phyloP scores from a whole-genome alignment of 2,329 filamentous ascomycete species.

The Xylaria sp. region DNA sequence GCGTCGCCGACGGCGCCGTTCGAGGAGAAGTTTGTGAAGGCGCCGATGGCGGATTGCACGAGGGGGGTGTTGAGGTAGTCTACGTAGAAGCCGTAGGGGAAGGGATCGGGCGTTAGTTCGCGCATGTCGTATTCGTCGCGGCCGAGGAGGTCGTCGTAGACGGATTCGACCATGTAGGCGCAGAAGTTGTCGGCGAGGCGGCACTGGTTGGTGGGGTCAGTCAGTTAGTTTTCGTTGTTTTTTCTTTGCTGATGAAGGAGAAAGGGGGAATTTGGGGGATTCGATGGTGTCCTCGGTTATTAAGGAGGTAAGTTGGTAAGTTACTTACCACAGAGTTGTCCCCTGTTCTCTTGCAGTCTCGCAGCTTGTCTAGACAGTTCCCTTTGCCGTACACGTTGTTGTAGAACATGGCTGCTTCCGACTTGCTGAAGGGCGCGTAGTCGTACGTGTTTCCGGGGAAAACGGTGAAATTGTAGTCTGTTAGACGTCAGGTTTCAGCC shows the following conservation, averaged over 20 bases:
- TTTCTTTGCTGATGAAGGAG: too few relatives aligned
- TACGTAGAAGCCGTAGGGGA: slow-evolving; percentile 65
- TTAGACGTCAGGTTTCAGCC: neutral
- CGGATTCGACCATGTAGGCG: slow-evolving; percentile 60
- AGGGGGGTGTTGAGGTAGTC: slow-evolving; percentile 67
- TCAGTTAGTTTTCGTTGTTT: slow-evolving; percentile 2
- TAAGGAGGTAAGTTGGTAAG: too few relatives aligned
- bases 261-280: too few relatives aligned
- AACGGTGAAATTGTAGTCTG: slow-evolving; percentile 66
- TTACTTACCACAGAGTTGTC: slow-evolving; percentile 55
- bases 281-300: neutral
- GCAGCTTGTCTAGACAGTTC: slow-evolving; percentile 69
- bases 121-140: slow-evolving; percentile 71
- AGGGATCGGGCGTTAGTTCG: slow-evolving; percentile 65
- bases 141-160: slow-evolving; percentile 62
- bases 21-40: slow-evolving; percentile 68
- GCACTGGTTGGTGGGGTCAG: slow-evolving; percentile 51
- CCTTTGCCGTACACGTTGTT: slow-evolving; percentile 70
- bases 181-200: slow-evolving; percentile 66
- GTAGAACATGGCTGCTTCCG: slow-evolving; percentile 62
- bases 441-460: slow-evolving; percentile 68
- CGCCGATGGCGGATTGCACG: slow-evolving; percentile 68
- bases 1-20: slow-evolving; percentile 57
- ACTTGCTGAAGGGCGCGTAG: slow-evolving; percentile 62
- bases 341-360: slow-evolving; percentile 64